phyloP scores from a whole-genome alignment of 169 alveolate genomes.

The Eimeria maxima region DNA sequence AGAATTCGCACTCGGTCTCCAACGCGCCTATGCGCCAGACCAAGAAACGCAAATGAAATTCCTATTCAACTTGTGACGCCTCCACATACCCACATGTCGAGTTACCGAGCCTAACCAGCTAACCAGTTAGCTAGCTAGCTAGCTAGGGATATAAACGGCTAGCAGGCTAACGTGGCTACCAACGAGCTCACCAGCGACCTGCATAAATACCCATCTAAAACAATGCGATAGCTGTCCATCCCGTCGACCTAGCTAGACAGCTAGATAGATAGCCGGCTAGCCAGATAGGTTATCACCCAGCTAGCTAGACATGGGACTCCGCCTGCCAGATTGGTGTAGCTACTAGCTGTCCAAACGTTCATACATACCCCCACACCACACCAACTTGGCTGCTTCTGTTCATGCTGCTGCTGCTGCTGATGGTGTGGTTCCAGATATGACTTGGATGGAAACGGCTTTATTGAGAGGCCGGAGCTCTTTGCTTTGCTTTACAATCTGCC shows the following conservation, averaged over 20 bases:
- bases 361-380: no score
- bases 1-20: slow-evolving; percentile 65
- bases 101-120: neutral
- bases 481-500: slow-evolving; percentile 72
- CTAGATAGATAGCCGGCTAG: no score
- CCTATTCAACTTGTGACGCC: slow-evolving; percentile 70
- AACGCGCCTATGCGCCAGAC: neutral
- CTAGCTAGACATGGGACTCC: neutral
- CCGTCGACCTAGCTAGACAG: neutral
- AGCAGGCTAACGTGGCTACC: neutral
- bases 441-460: slow-evolving; percentile 74
- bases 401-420: neutral
- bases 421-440: slow-evolving; percentile 57
- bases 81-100: no score
- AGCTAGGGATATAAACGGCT: neutral
- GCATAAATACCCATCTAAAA: no score
- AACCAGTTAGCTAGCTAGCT: no score
- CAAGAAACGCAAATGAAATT: slow-evolving; percentile 19
- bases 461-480: slow-evolving; percentile 69
- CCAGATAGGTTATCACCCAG: no score
- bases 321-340: no score
- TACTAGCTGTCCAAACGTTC: no score
- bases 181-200: no score
- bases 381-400: no score
- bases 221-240: no score